Evolutionary conservation across 371 early-diverging fungal genomes (phyloP).

Genomic region (Mucor saturninus): DNA sequence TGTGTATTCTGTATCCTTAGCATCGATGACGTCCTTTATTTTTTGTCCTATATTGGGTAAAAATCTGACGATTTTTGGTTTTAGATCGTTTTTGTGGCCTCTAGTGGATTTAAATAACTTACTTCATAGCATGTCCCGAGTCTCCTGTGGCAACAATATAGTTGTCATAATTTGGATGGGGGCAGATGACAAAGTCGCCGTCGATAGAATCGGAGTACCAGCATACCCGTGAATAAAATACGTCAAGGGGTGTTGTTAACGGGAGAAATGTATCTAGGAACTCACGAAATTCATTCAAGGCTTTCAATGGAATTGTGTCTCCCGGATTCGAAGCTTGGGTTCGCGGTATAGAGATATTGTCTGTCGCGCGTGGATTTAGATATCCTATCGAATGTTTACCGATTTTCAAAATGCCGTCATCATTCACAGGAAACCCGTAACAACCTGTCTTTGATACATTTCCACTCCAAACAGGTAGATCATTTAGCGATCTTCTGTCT

Average conservation of each 20-base stretch:
- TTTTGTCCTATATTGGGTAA: slow-evolving; percentile 33
- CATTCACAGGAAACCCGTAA: slow-evolving; percentile 62
- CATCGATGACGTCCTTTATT: slow-evolving; percentile 34
- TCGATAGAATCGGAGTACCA: slow-evolving; percentile 53
- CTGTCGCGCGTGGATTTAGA: slow-evolving; percentile 14
- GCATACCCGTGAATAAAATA: slow-evolving; percentile 37
- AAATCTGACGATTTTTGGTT: slow-evolving; percentile 16
- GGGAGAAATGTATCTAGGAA: slow-evolving; percentile 42
- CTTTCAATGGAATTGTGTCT: slow-evolving; percentile 44
- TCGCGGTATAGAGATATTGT: slow-evolving; percentile 40
- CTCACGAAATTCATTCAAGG: slow-evolving; percentile 30
- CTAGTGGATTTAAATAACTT: background rate
- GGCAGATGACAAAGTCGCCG: slow-evolving; percentile 41
- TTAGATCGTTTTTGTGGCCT: background rate
- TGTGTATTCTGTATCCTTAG: slow-evolving; percentile 28
- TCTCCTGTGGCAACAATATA: slow-evolving; percentile 49
- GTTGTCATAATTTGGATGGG: slow-evolving; percentile 47
- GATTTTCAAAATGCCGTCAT: slow-evolving; percentile 53
- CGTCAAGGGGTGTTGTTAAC: slow-evolving; percentile 26
- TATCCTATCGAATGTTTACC: slow-evolving; percentile 57
- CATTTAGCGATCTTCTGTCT: background rate
- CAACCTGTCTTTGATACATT: slow-evolving; percentile 52
- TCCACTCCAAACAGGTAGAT: slow-evolving; percentile 53
- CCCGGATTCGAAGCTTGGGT: slow-evolving; percentile 35
- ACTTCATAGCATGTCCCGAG: slow-evolving; percentile 56